Evolutionary conservation across 2,329 filamentous ascomycete species (phyloP).

Genomic region (Simplicillium aogashimaense): DNA sequence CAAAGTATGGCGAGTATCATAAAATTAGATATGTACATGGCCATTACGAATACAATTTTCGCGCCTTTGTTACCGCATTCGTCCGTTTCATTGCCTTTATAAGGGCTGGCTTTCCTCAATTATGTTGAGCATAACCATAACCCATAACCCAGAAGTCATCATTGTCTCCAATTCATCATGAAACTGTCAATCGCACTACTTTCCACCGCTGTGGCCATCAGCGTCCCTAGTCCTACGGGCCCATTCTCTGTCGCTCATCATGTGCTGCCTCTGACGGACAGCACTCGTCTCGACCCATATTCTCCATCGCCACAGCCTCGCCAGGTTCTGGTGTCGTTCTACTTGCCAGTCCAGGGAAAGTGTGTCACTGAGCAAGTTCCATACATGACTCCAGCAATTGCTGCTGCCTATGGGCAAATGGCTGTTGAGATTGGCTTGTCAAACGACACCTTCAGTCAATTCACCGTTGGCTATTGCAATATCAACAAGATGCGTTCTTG

Average conservation of each 20-base stretch:
- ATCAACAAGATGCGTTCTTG: conserved; percentile 4
- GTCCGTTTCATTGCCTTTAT: not conserved
- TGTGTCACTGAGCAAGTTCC: conserved; percentile 12
- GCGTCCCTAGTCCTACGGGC: conserved; percentile 18
- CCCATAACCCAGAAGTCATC: not conserved
- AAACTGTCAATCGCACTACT: conserved; percentile 9
- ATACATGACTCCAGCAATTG: conserved; percentile 24
- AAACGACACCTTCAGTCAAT: conserved; percentile 16
- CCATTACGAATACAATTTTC: too few relatives aligned
- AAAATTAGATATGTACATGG: too few relatives aligned
- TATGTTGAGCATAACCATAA: not conserved
- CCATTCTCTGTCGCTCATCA: conserved; percentile 18
- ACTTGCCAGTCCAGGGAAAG: conserved; percentile 15
- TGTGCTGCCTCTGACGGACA: conserved; percentile 17
- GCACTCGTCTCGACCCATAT: conserved; percentile 19
- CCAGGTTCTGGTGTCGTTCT: conserved; percentile 18
- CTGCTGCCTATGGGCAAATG: conserved; percentile 16
- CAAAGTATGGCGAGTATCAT: too few relatives aligned
- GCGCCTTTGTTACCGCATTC: too few relatives aligned
- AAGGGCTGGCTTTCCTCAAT: not conserved
- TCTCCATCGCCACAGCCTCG: conserved; percentile 14
- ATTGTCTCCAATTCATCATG: conserved; percentile 8
- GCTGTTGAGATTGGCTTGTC: conserved; percentile 17
- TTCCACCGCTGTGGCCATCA: conserved; percentile 11
- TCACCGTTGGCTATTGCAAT: conserved; percentile 17